A percentile compares a stretch with the other conserved stretches of the same genome.
Evolutionary conservation across 768 basidiomycete genomes (phyloP).

Genomic region (Termitomyces sp.): DNA sequence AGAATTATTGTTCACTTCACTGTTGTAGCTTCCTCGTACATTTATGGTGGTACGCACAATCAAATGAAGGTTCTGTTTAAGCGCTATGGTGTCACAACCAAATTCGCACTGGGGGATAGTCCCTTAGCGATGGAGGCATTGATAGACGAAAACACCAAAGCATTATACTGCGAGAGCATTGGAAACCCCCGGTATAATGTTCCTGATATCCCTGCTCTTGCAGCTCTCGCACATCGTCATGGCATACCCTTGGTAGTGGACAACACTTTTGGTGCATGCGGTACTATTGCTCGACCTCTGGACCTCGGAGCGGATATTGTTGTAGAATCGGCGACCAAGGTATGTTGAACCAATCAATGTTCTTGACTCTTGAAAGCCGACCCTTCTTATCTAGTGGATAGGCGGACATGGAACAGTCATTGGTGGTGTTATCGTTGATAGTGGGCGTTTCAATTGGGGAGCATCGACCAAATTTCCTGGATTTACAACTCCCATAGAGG

Average conservation of each 20-base stretch:
- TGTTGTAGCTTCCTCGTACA: slow-evolving; percentile 1
- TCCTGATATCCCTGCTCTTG: slow-evolving; percentile 45
- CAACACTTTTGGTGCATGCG: slow-evolving; percentile 62
- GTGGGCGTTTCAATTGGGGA: slow-evolving; percentile 54
- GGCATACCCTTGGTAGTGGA: slow-evolving; percentile 61
- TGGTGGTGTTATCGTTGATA: slow-evolving; percentile 56
- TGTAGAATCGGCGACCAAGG: slow-evolving; percentile 19
- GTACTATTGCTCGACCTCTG: slow-evolving; percentile 27
- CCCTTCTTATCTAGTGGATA: slow-evolving; percentile 52
- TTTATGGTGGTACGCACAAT: slow-evolving; percentile 37
- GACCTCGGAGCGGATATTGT: slow-evolving; percentile 26
- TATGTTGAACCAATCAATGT: not conserved
- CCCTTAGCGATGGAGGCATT: slow-evolving; percentile 40
- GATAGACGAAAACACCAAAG: slow-evolving; percentile 58
- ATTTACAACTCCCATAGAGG: slow-evolving; percentile 9
- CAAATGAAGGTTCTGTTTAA: slow-evolving; percentile 51
- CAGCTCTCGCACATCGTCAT: slow-evolving; percentile 58
- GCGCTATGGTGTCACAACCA: slow-evolving; percentile 40
- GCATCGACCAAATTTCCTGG: slow-evolving; percentile 41
- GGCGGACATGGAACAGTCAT: slow-evolving; percentile 62
- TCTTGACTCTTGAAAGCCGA: slow-evolving; percentile 16
- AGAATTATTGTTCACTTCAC: not conserved
- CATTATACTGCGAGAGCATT: slow-evolving; percentile 52
- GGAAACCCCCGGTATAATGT: slow-evolving; percentile 58
- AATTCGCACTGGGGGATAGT: slow-evolving; percentile 44